Conservation (phyloP, 345 rosid species). For the Lenwebbia sp. region DNA sequence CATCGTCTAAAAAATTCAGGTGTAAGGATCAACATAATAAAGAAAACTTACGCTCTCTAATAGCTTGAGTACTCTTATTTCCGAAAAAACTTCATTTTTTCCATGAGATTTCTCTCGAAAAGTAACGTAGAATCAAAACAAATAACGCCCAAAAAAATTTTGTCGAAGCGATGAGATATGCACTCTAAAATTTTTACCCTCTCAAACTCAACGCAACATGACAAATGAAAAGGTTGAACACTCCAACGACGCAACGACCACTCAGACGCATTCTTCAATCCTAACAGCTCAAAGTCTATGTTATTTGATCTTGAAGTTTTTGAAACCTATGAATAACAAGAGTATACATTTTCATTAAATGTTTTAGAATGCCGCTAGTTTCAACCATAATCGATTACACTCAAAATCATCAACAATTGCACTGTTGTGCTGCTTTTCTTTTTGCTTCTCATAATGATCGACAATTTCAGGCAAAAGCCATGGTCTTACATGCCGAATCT, state of each 20-base stretch:
- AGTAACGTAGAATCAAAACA: neutral
- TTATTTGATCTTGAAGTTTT: too few relatives aligned
- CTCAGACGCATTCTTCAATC: neutral
- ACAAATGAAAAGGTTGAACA: neutral
- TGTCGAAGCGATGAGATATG: neutral
- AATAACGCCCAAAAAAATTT: neutral
- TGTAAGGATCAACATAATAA: neutral
- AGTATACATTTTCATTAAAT: neutral
- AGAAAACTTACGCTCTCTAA: neutral
- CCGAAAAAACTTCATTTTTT: neutral
- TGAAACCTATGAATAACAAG: neutral
- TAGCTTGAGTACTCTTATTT: neutral
- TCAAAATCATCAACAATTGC: neutral
- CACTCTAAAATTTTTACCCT: neutral
- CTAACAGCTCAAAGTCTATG: too few relatives aligned
- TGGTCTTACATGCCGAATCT: neutral
- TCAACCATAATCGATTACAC: neutral
- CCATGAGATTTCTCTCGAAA: neutral
- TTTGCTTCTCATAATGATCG: neutral
- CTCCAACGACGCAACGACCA: neutral
- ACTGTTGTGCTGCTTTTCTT: neutral
- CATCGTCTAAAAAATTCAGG: neutral
- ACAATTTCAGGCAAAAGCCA: neutral
- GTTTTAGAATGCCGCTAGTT: neutral
- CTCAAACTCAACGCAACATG: neutral